Conservation (phyloP, 805 yeast genomes). For the Suhomyces vadensis region DNA sequence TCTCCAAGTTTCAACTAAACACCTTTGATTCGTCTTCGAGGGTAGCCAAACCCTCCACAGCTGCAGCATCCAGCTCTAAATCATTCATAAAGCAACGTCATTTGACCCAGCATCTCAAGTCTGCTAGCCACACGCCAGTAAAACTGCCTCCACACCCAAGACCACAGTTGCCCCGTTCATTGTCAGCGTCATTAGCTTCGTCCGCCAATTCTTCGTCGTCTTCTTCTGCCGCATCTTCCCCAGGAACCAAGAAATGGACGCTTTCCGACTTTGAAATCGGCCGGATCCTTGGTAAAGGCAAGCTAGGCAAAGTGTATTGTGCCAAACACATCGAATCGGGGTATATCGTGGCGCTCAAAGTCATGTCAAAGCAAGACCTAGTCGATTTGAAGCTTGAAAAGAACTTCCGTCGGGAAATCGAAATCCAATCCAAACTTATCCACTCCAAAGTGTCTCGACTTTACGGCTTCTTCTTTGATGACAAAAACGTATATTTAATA, state of each 20-base stretch:
- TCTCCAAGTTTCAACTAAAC: conserved; percentile 16
- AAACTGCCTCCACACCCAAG: conserved; percentile 4
- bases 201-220: background rate
- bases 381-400: conserved; percentile 73
- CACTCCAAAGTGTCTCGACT: conserved; percentile 82
- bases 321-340: conserved; percentile 76
- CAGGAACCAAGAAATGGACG: conserved; percentile 16
- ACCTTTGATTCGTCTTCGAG: conserved; percentile 11
- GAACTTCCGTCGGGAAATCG: conserved; percentile 88
- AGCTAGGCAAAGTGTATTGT: conserved; percentile 90
- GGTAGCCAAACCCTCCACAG: background rate
- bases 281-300: conserved; percentile 85
- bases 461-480: conserved; percentile 84
- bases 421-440: conserved; percentile 76
- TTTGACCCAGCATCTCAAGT: background rate
- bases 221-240: background rate
- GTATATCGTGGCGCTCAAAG: conserved; percentile 85
- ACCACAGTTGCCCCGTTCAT: background rate
- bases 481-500: conserved; percentile 74
- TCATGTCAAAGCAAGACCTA: conserved; percentile 82
- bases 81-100: conserved; percentile 4
- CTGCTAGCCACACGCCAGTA: background rate
- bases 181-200: background rate
- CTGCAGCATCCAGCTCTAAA: conserved; percentile 1
- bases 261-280: conserved; percentile 83